These are phyloP conservation scores for Sclerotinia nivalis DNA, from an alignment of 2,329 filamentous ascomycete species.

Conservation along the genomic window DNA sequence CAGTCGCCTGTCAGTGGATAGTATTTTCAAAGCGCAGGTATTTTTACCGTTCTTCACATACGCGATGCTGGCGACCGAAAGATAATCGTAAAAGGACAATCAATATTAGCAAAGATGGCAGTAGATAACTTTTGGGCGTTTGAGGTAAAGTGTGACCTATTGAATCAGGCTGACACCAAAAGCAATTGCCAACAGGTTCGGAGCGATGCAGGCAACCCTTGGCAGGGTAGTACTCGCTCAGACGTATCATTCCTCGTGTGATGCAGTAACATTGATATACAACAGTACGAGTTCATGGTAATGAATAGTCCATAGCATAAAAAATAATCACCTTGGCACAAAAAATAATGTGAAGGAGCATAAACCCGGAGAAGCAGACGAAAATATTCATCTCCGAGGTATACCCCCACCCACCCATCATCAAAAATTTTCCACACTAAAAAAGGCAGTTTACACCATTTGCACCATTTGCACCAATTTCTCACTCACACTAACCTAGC, in stretches of 20 bases:
- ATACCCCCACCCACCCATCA: not conserved
- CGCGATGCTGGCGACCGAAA: not conserved
- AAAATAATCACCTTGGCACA: too few relatives aligned
- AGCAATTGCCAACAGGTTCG: too few relatives aligned
- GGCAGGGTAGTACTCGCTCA: too few relatives aligned
- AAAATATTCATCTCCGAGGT: not conserved
- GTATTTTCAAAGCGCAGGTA: not conserved
- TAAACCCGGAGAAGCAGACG: too few relatives aligned
- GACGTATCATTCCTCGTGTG: too few relatives aligned
- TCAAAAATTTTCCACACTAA: not conserved
- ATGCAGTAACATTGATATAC: too few relatives aligned
- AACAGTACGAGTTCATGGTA: not conserved
- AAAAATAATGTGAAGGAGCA: too few relatives aligned
- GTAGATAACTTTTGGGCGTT: not conserved
- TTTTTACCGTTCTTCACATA: not conserved
- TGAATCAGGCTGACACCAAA: too few relatives aligned
- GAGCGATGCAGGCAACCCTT: too few relatives aligned
- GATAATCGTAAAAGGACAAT: not conserved
- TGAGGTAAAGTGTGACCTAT: not conserved
- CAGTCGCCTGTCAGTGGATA: not conserved
- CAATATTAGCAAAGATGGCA: not conserved
- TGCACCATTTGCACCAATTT: not conserved
- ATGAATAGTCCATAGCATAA: not conserved
- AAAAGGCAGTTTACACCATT: not conserved
- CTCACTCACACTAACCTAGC: fast-evolving